These are phyloP conservation scores for Quillaja saponaria DNA, from an alignment of 306 rosid genomes.

Conservation along the genomic window DNA sequence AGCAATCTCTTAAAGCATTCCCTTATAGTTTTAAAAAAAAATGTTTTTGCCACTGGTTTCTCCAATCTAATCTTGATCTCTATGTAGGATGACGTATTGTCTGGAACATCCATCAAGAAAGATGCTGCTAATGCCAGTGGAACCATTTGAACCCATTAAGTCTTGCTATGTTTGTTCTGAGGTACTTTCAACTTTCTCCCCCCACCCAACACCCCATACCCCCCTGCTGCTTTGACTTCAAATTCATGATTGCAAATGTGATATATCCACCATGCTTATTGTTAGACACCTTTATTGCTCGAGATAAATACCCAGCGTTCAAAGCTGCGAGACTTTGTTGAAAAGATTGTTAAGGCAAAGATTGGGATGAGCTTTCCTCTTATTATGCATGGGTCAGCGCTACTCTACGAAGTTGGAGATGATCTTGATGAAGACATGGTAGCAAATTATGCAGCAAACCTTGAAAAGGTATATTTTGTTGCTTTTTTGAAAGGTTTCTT, in stretches of 20 bases:
- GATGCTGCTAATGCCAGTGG: conserved; percentile 95
- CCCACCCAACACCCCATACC: not conserved
- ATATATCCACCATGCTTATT: conserved; percentile 17
- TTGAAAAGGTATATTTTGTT: conserved; percentile 96
- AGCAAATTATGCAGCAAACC: conserved; percentile 75
- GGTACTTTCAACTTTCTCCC: conserved; percentile 39
- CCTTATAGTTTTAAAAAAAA: too few species aligned
- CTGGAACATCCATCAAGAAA: conserved; percentile 85
- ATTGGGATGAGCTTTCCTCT: conserved; percentile 91
- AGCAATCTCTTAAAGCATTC: too few species aligned
- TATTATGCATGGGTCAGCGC: conserved; percentile 70
- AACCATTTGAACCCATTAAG: conserved; percentile 88
- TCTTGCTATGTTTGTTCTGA: conserved; percentile 98
- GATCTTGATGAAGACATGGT: conserved; percentile 81
- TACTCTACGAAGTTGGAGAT: conserved; percentile 94
- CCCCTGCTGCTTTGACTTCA: conserved; percentile 1
- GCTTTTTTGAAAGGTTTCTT: too few species aligned
- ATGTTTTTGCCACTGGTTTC: not conserved
- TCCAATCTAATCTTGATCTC: conserved; percentile 23
- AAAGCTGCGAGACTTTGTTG: conserved; percentile 82
- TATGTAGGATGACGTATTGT: conserved; percentile 88
- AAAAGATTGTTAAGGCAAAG: conserved; percentile 80
- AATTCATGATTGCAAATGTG: conserved; percentile 8
- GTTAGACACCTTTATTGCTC: conserved; percentile 74
- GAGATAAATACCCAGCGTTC: conserved; percentile 80